Conservation (phyloP, 176 grass and related monocot species). For the Triticum dicoccoides region DNA sequence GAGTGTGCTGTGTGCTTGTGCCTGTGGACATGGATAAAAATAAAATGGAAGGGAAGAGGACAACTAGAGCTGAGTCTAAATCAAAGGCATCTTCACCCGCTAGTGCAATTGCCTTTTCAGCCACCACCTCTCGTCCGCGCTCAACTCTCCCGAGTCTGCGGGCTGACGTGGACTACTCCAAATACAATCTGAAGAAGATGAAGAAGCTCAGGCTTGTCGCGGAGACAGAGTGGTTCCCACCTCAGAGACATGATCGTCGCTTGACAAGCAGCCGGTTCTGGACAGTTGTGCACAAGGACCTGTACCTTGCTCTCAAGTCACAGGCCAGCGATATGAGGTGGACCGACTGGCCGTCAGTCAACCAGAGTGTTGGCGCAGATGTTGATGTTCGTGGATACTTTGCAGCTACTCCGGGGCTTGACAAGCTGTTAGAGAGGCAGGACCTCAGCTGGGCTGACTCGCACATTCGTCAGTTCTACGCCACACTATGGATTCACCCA, state of each 20-base stretch:
- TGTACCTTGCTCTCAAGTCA: neutral
- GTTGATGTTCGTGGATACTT: neutral
- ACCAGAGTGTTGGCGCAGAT: neutral
- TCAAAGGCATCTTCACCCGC: neutral
- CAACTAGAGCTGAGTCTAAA: neutral
- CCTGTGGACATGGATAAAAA: neutral
- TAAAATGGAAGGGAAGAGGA: too few relatives aligned
- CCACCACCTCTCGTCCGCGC: neutral
- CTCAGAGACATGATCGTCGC: neutral
- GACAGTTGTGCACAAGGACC: neutral
- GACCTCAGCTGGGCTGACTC: neutral
- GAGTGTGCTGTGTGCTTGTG: neutral
- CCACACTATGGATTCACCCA: constrained; percentile 1
- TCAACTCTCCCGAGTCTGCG: neutral
- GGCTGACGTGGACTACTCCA: neutral
- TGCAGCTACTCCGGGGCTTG: neutral
- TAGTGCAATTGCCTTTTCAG: neutral
- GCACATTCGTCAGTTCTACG: neutral
- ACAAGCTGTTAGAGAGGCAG: neutral
- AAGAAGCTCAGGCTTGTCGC: neutral
- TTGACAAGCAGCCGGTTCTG: neutral
- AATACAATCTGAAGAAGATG: neutral
- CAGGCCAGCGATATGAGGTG: neutral
- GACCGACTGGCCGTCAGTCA: neutral
- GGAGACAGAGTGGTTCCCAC: neutral